Evolutionary conservation across 352 stramenopile species (phyloP).

Genomic region (Globisporangium ultimum): DNA sequence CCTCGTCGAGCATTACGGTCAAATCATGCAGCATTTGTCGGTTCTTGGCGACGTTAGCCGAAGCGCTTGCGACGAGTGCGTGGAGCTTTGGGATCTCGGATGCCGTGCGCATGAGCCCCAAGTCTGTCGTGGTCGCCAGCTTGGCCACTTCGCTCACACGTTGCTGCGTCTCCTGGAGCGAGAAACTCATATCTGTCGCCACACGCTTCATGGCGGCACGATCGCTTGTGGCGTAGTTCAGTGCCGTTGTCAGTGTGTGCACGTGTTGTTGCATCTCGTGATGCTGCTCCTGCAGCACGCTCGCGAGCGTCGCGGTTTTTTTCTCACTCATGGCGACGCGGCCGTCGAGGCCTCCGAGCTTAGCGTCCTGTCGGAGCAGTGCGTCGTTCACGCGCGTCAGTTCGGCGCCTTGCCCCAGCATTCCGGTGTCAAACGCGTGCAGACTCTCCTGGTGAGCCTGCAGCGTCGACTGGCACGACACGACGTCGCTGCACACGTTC

Average conservation of each 20-base stretch:
- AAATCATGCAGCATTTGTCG: slow-evolving; percentile 37
- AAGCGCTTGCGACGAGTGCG: slow-evolving; percentile 30
- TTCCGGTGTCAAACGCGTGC: slow-evolving; percentile 19
- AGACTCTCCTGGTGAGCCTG: slow-evolving; percentile 32
- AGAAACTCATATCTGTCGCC: slow-evolving; percentile 28
- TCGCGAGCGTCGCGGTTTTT: slow-evolving; percentile 27
- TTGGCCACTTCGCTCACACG: slow-evolving; percentile 44
- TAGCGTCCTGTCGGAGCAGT: slow-evolving; percentile 24
- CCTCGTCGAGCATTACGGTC: slow-evolving; percentile 26
- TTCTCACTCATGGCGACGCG: slow-evolving; percentile 44
- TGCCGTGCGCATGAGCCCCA: slow-evolving; percentile 33
- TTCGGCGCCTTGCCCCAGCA: slow-evolving; percentile 31
- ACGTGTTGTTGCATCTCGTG: slow-evolving; percentile 38
- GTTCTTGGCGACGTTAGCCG: slow-evolving; percentile 40
- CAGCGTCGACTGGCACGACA: slow-evolving; percentile 21
- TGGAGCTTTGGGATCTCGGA: slow-evolving; percentile 56
- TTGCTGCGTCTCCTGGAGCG: slow-evolving; percentile 48
- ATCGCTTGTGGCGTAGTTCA: slow-evolving; percentile 36
- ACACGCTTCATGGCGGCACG: slow-evolving; percentile 35
- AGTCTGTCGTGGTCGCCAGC: slow-evolving; percentile 33
- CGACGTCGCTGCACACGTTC: slow-evolving; percentile 25
- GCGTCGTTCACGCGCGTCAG: slow-evolving; percentile 28
- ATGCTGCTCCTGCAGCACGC: slow-evolving; percentile 37
- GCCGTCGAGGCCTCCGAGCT: slow-evolving; percentile 31
- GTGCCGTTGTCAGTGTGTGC: slow-evolving; percentile 14